phyloP scores from a whole-genome alignment of 73 alveolate genomes.

The Paramecium octaurelia region DNA sequence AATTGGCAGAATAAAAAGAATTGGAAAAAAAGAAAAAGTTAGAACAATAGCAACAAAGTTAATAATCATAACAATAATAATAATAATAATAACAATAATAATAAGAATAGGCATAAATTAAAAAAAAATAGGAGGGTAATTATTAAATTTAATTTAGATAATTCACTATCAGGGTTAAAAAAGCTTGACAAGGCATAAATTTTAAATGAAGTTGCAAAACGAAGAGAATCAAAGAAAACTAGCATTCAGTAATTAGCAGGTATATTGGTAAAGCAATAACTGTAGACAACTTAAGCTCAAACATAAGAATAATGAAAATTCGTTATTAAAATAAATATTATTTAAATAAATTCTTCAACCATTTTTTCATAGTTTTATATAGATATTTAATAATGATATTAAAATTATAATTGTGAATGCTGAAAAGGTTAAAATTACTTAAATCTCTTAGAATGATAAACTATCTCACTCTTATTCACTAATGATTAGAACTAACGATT shows the following conservation, averaged over 20 bases:
- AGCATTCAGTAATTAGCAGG: neutral
- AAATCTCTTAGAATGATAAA: neutral
- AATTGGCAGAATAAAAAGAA: neutral
- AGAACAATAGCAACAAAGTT: neutral
- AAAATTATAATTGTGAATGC: neutral
- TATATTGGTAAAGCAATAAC: neutral
- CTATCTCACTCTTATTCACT: neutral
- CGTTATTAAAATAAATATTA: neutral
- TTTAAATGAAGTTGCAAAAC: neutral
- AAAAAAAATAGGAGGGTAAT: neutral
- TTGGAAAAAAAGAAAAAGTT: neutral
- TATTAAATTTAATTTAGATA: neutral
- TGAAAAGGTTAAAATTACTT: neutral
- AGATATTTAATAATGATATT: neutral
- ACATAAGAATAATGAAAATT: neutral
- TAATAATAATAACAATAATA: neutral
- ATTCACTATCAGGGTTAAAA: neutral
- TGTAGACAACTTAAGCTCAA: neutral
- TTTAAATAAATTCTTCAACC: neutral
- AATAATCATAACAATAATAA: neutral
- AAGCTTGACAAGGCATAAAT: neutral
- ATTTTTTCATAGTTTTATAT: neutral
- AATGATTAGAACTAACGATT: too few relatives aligned
- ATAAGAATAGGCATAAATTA: neutral
- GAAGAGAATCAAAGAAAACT: constrained; percentile 31